These are phyloP conservation scores for Clarireedia paspali DNA, from an alignment of 2,329 filamentous ascomycete species.

Conservation along the genomic window DNA sequence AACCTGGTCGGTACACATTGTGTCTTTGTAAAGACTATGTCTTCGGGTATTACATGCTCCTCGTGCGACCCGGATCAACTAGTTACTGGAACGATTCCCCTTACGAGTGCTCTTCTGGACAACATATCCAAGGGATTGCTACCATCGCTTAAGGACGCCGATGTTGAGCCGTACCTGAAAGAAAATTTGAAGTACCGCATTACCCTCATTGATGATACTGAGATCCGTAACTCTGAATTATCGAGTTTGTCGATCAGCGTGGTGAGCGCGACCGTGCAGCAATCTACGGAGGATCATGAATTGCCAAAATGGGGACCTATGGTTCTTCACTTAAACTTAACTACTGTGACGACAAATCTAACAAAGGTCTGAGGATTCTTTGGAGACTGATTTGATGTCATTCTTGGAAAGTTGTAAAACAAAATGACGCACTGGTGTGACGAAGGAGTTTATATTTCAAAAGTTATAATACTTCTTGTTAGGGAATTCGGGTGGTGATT, in stretches of 20 bases:
- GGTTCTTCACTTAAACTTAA: neutral
- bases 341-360: neutral
- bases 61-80: slow-evolving; percentile 21
- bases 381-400: no score
- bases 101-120: slow-evolving; percentile 35
- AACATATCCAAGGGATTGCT: slow-evolving; percentile 27
- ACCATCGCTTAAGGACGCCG: slow-evolving; percentile 17
- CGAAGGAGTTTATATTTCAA: no score
- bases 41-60: neutral
- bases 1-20: slow-evolving; percentile 25
- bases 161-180: slow-evolving; percentile 22
- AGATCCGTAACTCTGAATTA: slow-evolving; percentile 15
- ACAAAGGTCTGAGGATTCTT: neutral
- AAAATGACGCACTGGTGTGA: no score
- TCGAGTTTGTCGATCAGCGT: slow-evolving; percentile 21
- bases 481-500: no score
- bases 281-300: neutral
- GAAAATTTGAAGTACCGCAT: slow-evolving; percentile 24
- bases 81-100: slow-evolving; percentile 35
- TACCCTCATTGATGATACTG: slow-evolving; percentile 16
- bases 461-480: no score
- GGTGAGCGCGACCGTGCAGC: slow-evolving; percentile 13
- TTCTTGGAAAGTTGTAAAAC: no score
- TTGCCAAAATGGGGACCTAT: slow-evolving; percentile 4
- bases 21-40: slow-evolving; percentile 31